These are phyloP conservation scores for Pseudogymnoascus sp. DNA, from an alignment of 2,329 filamentous ascomycete species.

Conservation along the genomic window DNA sequence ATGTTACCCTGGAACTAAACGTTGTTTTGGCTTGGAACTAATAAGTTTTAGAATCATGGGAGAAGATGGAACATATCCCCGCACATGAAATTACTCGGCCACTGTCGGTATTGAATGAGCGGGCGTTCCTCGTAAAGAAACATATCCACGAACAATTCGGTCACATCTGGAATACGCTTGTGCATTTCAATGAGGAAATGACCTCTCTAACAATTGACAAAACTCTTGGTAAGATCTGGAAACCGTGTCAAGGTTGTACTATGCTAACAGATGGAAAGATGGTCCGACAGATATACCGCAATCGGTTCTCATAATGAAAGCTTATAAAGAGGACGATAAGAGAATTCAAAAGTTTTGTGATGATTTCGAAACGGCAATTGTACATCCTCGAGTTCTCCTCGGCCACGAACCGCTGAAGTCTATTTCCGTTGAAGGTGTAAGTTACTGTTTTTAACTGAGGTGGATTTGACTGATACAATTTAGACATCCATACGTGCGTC, in stretches of 20 bases:
- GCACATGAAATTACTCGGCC: slow-evolving; percentile 54
- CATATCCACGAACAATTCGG: slow-evolving; percentile 60
- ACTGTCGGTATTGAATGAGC: slow-evolving; percentile 56
- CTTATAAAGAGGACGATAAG: slow-evolving; percentile 54
- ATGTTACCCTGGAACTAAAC: slow-evolving; percentile 22
- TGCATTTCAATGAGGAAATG: slow-evolving; percentile 52
- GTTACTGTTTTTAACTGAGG: slow-evolving; percentile 12
- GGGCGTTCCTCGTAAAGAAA: slow-evolving; percentile 58
- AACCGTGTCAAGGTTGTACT: not conserved
- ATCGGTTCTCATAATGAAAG: slow-evolving; percentile 48
- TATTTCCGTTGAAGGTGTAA: slow-evolving; percentile 38
- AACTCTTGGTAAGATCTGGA: slow-evolving; percentile 13
- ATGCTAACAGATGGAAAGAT: slow-evolving; percentile 27
- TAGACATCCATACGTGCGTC: slow-evolving; percentile 38
- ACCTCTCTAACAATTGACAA: slow-evolving; percentile 46
- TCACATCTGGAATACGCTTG: slow-evolving; percentile 61
- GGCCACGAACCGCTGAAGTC: slow-evolving; percentile 29
- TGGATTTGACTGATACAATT: not conserved
- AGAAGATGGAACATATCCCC: slow-evolving; percentile 51
- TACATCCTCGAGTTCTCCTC: slow-evolving; percentile 51
- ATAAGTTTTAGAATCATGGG: slow-evolving; percentile 43
- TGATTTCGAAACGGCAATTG: slow-evolving; percentile 52
- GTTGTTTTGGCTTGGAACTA: slow-evolving; percentile 21
- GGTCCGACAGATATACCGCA: slow-evolving; percentile 46
- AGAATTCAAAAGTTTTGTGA: slow-evolving; percentile 55